Evolutionary conservation across 129 eudicot genomes (phyloP).

Genomic region (Flaveria trinervia): DNA sequence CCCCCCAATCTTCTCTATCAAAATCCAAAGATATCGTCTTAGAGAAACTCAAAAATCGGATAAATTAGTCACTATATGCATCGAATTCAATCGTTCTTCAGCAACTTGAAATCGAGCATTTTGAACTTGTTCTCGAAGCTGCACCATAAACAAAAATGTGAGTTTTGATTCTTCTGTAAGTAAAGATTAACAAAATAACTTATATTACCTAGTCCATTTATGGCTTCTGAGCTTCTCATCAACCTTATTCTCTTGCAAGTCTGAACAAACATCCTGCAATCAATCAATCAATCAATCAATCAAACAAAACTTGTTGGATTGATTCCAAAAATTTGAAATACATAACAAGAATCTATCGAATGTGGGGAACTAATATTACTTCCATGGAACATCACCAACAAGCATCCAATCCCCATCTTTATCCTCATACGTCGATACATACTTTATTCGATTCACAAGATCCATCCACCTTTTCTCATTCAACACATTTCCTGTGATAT

Average conservation of each 20-base stretch:
- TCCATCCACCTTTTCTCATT: slow-evolving; percentile 1
- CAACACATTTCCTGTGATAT: neutral
- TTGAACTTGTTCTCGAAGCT: slow-evolving; percentile 22
- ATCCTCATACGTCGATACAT: slow-evolving; percentile 23
- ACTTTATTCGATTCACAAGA: slow-evolving; percentile 6
- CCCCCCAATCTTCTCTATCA: neutral
- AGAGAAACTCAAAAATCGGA: neutral
- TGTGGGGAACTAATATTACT: neutral
- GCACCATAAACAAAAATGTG: no score
- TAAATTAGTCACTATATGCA: neutral
- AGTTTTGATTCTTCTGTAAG: no score
- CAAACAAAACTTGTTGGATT: neutral
- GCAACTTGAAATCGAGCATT: slow-evolving; percentile 33
- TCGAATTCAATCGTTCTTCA: slow-evolving; percentile 8
- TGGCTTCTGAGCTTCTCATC: slow-evolving; percentile 58
- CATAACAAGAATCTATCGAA: neutral
- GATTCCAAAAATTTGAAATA: no score
- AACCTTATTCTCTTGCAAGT: slow-evolving; percentile 66
- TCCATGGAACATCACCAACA: slow-evolving; percentile 34
- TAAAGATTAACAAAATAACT: no score
- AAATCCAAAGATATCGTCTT: slow-evolving; percentile 4
- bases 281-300: neutral
- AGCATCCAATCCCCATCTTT: slow-evolving; percentile 28
- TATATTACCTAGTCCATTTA: slow-evolving; percentile 26
- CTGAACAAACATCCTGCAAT: slow-evolving; percentile 64